These are phyloP conservation scores for Lyophyllum decastes DNA, from an alignment of 768 basidiomycete species.

Conservation along the genomic window DNA sequence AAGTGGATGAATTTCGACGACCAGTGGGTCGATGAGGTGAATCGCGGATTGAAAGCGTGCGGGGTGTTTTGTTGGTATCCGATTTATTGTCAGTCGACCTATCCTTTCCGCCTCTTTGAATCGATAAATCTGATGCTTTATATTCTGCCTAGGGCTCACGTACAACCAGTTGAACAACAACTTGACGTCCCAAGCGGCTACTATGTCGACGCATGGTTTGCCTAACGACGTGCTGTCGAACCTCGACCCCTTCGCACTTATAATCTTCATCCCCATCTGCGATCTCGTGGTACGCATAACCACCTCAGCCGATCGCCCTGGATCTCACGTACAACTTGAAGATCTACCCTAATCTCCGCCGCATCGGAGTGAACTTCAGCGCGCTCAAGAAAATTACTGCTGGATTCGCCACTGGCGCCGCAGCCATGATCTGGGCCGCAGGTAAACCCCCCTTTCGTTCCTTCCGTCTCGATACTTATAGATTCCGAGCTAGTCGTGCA, in stretches of 20 bases:
- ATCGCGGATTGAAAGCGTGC: slow-evolving; percentile 74
- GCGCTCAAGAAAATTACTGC: slow-evolving; percentile 59
- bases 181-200: slow-evolving; percentile 76
- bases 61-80: slow-evolving; percentile 63
- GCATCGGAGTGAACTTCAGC: slow-evolving; percentile 53
- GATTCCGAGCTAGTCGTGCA: slow-evolving; percentile 52
- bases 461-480: slow-evolving; percentile 14
- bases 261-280: slow-evolving; percentile 73
- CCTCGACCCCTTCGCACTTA: slow-evolving; percentile 73
- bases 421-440: slow-evolving; percentile 71
- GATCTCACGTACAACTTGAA: slow-evolving; percentile 16
- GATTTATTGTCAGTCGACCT: slow-evolving; percentile 57
- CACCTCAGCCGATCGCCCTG: neutral
- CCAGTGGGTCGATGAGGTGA: slow-evolving; percentile 76
- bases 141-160: slow-evolving; percentile 59
- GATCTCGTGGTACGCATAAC: slow-evolving; percentile 48
- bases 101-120: slow-evolving; percentile 17
- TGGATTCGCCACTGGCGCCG: slow-evolving; percentile 57
- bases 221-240: slow-evolving; percentile 82
- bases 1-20: slow-evolving; percentile 81
- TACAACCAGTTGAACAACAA: slow-evolving; percentile 83
- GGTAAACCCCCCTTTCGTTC: slow-evolving; percentile 26
- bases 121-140: slow-evolving; percentile 17
- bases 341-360: slow-evolving; percentile 60
- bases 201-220: slow-evolving; percentile 68